Percentiles rank a stretch among this genome's conserved stretches.
Evolutionary conservation across 352 stramenopile species (phyloP).

Genomic region (Phytopythium mirpurense): DNA sequence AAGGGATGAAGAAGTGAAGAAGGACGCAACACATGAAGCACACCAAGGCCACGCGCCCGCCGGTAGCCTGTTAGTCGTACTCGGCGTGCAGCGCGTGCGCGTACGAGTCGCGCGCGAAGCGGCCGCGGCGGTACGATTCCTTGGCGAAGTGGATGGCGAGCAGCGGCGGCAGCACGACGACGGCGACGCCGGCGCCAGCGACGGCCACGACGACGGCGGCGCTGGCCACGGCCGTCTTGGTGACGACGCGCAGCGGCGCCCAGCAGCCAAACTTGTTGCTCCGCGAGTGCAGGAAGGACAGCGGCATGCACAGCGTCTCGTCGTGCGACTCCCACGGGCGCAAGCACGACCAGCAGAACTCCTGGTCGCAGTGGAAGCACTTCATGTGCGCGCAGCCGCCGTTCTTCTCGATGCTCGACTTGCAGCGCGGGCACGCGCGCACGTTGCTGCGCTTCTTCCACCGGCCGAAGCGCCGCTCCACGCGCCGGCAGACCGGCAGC

Average conservation of each 20-base stretch:
- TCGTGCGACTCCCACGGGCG: conserved; percentile 63
- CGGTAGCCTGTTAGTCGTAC: background rate
- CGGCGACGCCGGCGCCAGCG: conserved; percentile 50
- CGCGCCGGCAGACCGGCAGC: conserved; percentile 42
- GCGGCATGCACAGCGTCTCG: conserved; percentile 65
- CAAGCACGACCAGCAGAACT: conserved; percentile 84
- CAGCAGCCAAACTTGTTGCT: conserved; percentile 59
- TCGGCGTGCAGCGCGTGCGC: conserved; percentile 18
- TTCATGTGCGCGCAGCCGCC: conserved; percentile 85
- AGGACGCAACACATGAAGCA: background rate
- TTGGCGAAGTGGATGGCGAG: conserved; percentile 56
- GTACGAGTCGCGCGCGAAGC: conserved; percentile 34
- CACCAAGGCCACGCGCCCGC: background rate
- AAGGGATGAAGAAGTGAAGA: background rate
- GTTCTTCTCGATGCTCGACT: conserved; percentile 75
- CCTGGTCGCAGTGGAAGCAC: conserved; percentile 78
- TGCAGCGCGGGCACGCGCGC: conserved; percentile 61
- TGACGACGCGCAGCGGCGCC: conserved; percentile 58
- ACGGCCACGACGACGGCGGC: conserved; percentile 45
- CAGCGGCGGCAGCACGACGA: conserved; percentile 65
- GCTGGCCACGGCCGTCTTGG: conserved; percentile 58
- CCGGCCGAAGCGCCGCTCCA: conserved; percentile 56
- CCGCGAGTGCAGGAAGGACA: conserved; percentile 66
- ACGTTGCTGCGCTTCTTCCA: conserved; percentile 76
- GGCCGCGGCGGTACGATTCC: conserved; percentile 33